Base-by-base conservation (phyloP, 352 stramenopile species). In the Globisporangium canariense region DNA sequence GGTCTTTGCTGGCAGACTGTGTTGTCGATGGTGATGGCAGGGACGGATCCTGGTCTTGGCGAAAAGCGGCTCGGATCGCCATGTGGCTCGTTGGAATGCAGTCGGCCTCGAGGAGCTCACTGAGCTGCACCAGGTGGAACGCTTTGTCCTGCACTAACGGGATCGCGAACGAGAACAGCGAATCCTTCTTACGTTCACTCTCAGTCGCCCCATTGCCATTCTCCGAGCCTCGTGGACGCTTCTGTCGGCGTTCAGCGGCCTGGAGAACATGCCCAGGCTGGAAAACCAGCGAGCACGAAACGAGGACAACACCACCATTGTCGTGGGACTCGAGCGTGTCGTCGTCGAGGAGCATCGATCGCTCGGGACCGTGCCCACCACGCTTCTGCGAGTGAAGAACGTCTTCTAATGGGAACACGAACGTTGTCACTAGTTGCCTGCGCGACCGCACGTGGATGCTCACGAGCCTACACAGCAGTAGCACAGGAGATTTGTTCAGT, bases 241-340 rank as follows among this genome's bases (percentile, higher is more conserved):
- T 52, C 36, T 65, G 14, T 1, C 67, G 28, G 4, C 28, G 55
- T 47, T 47, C 10, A 30, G 13, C 38, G 18, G 58, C 51, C 4
- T 52, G 38, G 20, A 56, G 22, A 20, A 43, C 38, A 38, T 16
- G 2, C 2, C 53, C 60, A 25, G 77, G 65, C 47, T 66, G 73
- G 68, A 86, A 86, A 43, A 76, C 16, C 28, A 86, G 67, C n/a
- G 65, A 74, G 30, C 73, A 78, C 18, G 75, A 82, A 8, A 75
- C 69, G 28, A 60, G 58, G 47, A 86, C 16, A 40, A 50, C 56
- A 7, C 62, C 71, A 55, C 68, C 62, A 2, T 10, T 59, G 7
- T 81, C 67, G 34, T 74, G 62, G 2, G 65, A 40, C 58, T 57
- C 30, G 16, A 81, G 32, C 30, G 47, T 73, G 18, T 76, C 74